Evolutionary conservation across 2,329 filamentous ascomycete species (phyloP).

Genomic region (Colletotrichum endophyticum): DNA sequence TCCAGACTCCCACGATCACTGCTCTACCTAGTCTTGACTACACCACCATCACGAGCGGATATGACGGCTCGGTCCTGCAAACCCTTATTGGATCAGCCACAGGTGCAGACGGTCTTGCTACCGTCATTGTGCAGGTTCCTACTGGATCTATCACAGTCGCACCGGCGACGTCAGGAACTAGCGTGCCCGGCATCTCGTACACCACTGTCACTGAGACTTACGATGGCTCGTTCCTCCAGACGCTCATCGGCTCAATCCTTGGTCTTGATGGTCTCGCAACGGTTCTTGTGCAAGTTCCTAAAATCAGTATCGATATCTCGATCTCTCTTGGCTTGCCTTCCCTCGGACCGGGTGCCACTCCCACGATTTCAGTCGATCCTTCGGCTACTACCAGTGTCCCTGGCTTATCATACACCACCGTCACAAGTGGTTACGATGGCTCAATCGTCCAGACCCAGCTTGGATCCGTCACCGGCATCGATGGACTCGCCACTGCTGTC

Average conservation of each 20-base stretch:
- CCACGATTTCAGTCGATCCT: not conserved
- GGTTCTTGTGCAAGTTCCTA: not conserved
- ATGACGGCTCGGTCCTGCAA: not conserved
- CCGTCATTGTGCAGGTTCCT: not conserved
- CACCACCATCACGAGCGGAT: not conserved
- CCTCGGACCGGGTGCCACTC: not conserved
- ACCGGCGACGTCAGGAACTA: not conserved
- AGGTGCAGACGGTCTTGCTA: not conserved
- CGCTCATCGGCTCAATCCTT: not conserved
- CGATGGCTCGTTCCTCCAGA: not conserved
- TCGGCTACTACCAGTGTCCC: not conserved
- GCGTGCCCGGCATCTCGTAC: not conserved
- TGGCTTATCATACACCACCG: not conserved
- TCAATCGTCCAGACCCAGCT: not conserved
- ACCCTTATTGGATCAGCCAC: not conserved
- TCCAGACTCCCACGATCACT: not conserved
- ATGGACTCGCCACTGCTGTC: slow-evolving; percentile 5
- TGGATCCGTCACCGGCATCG: not conserved
- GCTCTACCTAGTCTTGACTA: not conserved
- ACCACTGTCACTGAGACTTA: not conserved
- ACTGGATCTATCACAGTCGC: not conserved
- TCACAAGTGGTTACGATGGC: slow-evolving; percentile 5
- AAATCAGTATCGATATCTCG: not conserved
- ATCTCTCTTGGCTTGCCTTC: not conserved
- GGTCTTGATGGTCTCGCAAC: not conserved